Evolutionary conservation across 2,329 filamentous ascomycete species (phyloP), one percentile per base, ranked within the genome.

Genomic region (Talaromyces islandicus): DNA sequence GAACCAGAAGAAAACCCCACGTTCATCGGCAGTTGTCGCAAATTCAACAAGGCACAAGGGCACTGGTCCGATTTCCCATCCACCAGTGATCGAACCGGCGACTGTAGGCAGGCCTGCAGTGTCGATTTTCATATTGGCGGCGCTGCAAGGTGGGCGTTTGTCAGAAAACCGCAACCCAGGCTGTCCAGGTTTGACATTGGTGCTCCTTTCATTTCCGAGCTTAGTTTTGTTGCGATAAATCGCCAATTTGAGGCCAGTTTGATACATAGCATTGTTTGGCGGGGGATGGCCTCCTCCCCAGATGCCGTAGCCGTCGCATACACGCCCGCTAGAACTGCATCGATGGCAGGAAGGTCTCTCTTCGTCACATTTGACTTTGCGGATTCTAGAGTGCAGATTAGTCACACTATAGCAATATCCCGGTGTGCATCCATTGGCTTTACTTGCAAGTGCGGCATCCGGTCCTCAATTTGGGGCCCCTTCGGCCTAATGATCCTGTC

Each of bases 381-480:
- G 53, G 24, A 41, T 55, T 41, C 53, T 55, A 25, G 14, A 14
- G 30, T 7, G 7, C 35, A 54, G 2, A n/a, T 54, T 11, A 54
- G 52, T 7, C 29, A 54, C 17, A 19, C 17, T 12, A 4, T 9
- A 10, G 14, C 12, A 24, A 21, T 21, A 41, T 24, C 11, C n/a
- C 12, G n/a, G 24, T 24, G 24, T 14, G 32, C 2, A n/a, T 25
- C 30, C n/a, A 55, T 24, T 17, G 21, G 53, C 21, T 38, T 55
- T 41, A 55, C 53, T 55, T 55, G 53, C 53, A 55, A 17, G 53
- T 55, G n/a, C 53, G 53, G 12, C 53, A 55, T 55, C 53, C 53
- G 35, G 53, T 24, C 17, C 21, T 55, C 21, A 32, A 29, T 38
- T 55, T 55, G 32, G 53, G 53, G 19, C 53, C 53, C 30, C 30